Conservation (phyloP, 495 filamentous ascomycete genomes). For the Aspergillus baeticus region DNA sequence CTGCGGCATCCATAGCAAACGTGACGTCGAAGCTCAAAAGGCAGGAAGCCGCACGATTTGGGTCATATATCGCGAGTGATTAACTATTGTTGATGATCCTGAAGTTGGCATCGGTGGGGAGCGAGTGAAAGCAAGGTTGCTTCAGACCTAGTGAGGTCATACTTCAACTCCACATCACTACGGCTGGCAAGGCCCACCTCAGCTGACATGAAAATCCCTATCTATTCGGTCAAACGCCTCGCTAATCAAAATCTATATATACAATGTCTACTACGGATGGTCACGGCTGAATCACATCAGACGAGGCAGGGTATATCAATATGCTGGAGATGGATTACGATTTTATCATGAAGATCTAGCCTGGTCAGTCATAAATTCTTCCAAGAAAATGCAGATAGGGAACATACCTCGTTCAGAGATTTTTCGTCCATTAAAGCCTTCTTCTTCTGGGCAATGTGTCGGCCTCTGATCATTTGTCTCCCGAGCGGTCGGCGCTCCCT, state of each 20-base stretch:
- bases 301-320: not conserved
- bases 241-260: too few species aligned
- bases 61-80: not conserved
- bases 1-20: conserved; percentile 3
- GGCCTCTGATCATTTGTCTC: conserved; percentile 62
- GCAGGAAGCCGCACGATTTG: too few species aligned
- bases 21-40: not conserved
- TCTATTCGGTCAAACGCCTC: too few species aligned
- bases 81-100: not conserved
- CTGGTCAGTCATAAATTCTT: conserved; percentile 31
- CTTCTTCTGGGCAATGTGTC: conserved; percentile 78
- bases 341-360: conserved; percentile 75
- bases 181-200: too few species aligned
- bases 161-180: too few species aligned
- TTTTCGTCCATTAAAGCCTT: conserved; percentile 68
- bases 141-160: too few species aligned
- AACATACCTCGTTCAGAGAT: conserved; percentile 71
- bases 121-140: too few species aligned
- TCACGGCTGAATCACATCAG: not conserved
- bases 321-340: conserved; percentile 22
- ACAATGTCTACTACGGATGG: too few species aligned
- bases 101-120: too few species aligned
- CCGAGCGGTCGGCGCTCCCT: conserved; percentile 46
- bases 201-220: too few species aligned
- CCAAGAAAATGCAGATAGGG: conserved; percentile 1